Base-by-base conservation (phyloP, 2,329 filamentous ascomycete species). In the Colletotrichum brevisporum region DNA sequence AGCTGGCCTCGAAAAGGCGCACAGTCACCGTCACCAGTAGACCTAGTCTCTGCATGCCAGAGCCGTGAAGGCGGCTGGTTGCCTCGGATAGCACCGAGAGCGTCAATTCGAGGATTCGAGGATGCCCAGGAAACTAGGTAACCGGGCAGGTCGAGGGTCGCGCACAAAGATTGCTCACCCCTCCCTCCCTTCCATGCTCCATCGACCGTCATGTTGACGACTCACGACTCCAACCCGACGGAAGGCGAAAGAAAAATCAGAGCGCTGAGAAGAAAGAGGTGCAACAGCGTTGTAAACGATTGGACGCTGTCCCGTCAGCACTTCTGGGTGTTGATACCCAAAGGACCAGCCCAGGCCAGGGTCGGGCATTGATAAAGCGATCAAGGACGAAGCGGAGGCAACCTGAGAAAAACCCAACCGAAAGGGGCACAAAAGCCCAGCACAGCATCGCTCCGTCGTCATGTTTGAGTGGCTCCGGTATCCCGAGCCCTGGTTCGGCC, bases 1-100 rank as follows among this genome's bases (percentile, higher is more conserved):
- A 66, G 74, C 61, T 74, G 72, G 72, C 67, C 70, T 70, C 54
- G 18, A 56, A 41, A 57, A 36, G 45, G 39, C 67, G 62, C 59
- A 64, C 54, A 27, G 13, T 50, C 58, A 31, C 53, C 57, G 43
- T 24, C 21, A 24, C 21, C 21, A 24, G 21, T 24, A 24, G 21
- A 24, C 21, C 21, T 36, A 36, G 65, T 39, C 27, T 67, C 58
- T 70, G 57, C 70, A 54, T 41, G 58, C 26, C 58, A 54, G 63
- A 45, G 26, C 24, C 41, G 41, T 24, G 39, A 59, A 60, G 55
- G 51, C 48, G 39, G 18, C 52, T 36, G 45, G 53, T 51, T 61
- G 58, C 26, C 56, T 65, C 59, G 52, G 36, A 57, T 21, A 43
- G 18, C 61, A 47, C 36, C 43, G 60, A 45, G 26, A 36, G 50